Conservation (phyloP, 1,139 yeast genomes). For the Sugiyamaella xylanicola region DNA sequence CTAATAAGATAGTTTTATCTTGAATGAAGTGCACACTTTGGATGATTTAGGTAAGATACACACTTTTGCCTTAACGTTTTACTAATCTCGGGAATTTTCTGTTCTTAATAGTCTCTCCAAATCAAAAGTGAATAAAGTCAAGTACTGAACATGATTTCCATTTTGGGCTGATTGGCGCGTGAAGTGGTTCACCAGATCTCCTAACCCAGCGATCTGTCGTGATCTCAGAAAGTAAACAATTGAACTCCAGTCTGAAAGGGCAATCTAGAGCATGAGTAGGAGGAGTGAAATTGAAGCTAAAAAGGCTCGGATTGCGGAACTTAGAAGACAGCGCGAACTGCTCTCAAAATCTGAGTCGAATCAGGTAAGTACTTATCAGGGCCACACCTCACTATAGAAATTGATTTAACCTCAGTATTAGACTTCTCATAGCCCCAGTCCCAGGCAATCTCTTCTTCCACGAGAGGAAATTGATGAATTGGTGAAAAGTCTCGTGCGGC, state of each 20-base stretch:
- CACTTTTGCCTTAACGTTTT: too few species aligned
- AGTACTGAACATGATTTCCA: constrained; percentile 2
- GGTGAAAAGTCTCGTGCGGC: constrained; percentile 31
- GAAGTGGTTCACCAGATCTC: neutral
- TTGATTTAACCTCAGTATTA: constrained; percentile 2
- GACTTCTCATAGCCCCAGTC: neutral
- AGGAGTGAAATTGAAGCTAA: constrained; percentile 51
- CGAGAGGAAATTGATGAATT: constrained; percentile 30
- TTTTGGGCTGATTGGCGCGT: neutral
- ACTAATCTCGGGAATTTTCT: too few species aligned
- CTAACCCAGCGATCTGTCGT: constrained; percentile 18
- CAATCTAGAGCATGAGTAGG: constrained; percentile 27
- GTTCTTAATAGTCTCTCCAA: too few species aligned
- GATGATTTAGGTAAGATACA: too few species aligned
- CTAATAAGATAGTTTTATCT: too few species aligned
- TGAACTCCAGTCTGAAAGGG: neutral
- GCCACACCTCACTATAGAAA: neutral
- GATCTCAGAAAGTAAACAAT: neutral
- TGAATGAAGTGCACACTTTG: too few species aligned
- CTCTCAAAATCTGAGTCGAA: constrained; percentile 19
- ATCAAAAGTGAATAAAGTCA: neutral
- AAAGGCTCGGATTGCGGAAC: constrained; percentile 49
- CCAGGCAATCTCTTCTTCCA: constrained; percentile 12
- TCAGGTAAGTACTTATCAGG: constrained; percentile 11
- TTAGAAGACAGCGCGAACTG: constrained; percentile 44